phyloP scores from a whole-genome alignment of 2,329 filamentous ascomycete genomes.

The Colletotrichum zoysiae region DNA sequence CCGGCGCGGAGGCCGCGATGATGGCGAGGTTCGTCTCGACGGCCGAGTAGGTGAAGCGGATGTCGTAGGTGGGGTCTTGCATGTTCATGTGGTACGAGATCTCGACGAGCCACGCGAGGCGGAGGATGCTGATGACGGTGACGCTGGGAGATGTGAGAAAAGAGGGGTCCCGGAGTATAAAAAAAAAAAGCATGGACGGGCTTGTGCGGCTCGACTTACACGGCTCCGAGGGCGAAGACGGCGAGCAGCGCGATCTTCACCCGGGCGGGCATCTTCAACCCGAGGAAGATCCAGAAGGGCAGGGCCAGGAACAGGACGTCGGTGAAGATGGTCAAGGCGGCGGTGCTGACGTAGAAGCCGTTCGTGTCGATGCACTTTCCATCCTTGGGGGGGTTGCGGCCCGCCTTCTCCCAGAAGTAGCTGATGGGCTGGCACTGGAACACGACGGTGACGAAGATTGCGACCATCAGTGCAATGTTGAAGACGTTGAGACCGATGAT shows the following conservation, averaged over 20 bases:
- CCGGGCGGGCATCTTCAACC: slow-evolving; percentile 49
- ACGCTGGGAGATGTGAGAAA: slow-evolving; percentile 32
- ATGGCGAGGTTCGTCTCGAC: slow-evolving; percentile 56
- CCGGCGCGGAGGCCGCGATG: slow-evolving; percentile 53
- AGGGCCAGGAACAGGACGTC: slow-evolving; percentile 55
- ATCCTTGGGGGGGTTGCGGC: slow-evolving; percentile 33
- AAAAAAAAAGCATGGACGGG: neutral
- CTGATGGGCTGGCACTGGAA: slow-evolving; percentile 58
- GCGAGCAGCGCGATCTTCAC: slow-evolving; percentile 52
- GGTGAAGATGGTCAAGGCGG: slow-evolving; percentile 56
- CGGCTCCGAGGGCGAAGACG: slow-evolving; percentile 50
- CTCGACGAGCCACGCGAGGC: slow-evolving; percentile 35
- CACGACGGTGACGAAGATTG: slow-evolving; percentile 53
- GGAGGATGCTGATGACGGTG: slow-evolving; percentile 32
- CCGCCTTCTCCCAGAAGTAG: slow-evolving; percentile 50
- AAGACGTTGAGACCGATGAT: slow-evolving; percentile 51
- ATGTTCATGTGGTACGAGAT: slow-evolving; percentile 31
- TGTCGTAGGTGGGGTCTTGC: slow-evolving; percentile 47
- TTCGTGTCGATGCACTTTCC: slow-evolving; percentile 34
- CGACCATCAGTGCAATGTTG: slow-evolving; percentile 52
- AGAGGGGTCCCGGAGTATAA: neutral
- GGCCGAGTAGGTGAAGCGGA: slow-evolving; percentile 49
- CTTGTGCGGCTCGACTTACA: slow-evolving; percentile 41
- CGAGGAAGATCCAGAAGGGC: slow-evolving; percentile 53
- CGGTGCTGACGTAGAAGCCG: slow-evolving; percentile 50